Base-by-base conservation (phyloP, 2,329 filamentous ascomycete species). In the Pseudocercospora ulei region DNA sequence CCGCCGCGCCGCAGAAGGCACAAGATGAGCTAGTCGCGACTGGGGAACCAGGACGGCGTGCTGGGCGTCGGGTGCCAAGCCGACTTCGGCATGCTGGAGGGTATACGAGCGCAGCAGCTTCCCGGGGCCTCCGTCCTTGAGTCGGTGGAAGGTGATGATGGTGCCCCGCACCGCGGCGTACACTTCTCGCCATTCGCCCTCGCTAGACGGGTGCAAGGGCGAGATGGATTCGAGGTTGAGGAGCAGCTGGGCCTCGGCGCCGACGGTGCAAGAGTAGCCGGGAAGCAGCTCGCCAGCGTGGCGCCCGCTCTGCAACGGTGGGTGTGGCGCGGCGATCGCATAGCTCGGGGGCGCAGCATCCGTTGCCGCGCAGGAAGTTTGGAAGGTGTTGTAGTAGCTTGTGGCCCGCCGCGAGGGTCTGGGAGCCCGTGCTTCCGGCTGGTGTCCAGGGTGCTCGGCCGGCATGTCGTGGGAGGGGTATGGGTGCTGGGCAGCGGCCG, bases 81-180 rank as follows among this genome's bases (percentile, higher is more conserved):
- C 81, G 13, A 80, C 74, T 59, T 86, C 81, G 13, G 80, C 81
- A 56, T 85, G 78, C 47, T 83, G 72, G 31, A 86, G 66, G 36
- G 76, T 80, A 56, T 83, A 86, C n/a, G 70, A 72, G 56, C 69
- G 73, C 47, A 83, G 64, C 23, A 84, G 61, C 39, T 66, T 67
- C 12, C 72, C 73, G 61, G 78, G 47, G 67, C 71, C 44, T 56
- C 59, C 39, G 60, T 66, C 53, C 60, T 80, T 82, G 38, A 72
- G 67, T 35, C 72, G 69, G 62, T 83, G 69, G 17, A 86, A 63
- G 54, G 70, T 72, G 48, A 86, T 68, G 25, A 77, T 71, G 0
- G 81, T 85, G 6, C 81, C 81, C 51, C 74, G 72, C 17, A 86
- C 66, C 4, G 74, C 66, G 11, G 76, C 74, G 44, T 75, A 79